Evolutionary conservation across 2,329 filamentous ascomycete genomes (phyloP), one percentile per base, ranked within the genome.

Genomic region (Graphiopsis chlorocephala): DNA sequence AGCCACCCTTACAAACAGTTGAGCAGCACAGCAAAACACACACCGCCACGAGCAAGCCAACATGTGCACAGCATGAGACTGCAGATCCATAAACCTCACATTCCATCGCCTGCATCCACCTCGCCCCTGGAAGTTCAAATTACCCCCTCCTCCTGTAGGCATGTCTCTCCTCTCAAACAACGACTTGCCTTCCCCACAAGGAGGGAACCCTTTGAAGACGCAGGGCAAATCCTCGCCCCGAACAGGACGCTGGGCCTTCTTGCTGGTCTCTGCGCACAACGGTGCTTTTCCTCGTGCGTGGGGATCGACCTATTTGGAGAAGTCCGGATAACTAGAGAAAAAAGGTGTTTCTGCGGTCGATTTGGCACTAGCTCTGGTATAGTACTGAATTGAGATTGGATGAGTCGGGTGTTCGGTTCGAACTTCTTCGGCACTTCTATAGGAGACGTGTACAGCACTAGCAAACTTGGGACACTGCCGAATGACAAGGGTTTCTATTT

Each of bases 241-340:
- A 60, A 48, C 57, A 60, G 35, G 38, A 60, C 25, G 57, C 57
- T 48, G 26, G 26, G 57, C 26, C 20, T 47, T 17, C 38, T 60
- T 47, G 8, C 26, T 48, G 57, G 38, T 33, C 57, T 48, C 42
- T 29, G 57, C 57, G 38, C 38, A n/a, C 12, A 45, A 50, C 45
- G 58, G 58, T 61, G 42, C 20, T 50, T 61, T 50, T 61, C 57
- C 31, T 60, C 57, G 57, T 28, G 57, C 57, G 17, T 25, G 17
- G 20, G 47, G 11, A 35, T 56, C 29, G n/a, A 47, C 25, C 56
- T 59, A 20, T 59, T 20, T 7, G 26, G 20, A 29, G 45, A 47
- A 29, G 23, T 59, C 20, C 42, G 17, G 25, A 42, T 15, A 14
- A 5, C 31, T 14, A 5, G 5, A 4, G 3, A 5, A 50, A 42